Conservation (phyloP, 306 rosid genomes). For the Senna tora region DNA sequence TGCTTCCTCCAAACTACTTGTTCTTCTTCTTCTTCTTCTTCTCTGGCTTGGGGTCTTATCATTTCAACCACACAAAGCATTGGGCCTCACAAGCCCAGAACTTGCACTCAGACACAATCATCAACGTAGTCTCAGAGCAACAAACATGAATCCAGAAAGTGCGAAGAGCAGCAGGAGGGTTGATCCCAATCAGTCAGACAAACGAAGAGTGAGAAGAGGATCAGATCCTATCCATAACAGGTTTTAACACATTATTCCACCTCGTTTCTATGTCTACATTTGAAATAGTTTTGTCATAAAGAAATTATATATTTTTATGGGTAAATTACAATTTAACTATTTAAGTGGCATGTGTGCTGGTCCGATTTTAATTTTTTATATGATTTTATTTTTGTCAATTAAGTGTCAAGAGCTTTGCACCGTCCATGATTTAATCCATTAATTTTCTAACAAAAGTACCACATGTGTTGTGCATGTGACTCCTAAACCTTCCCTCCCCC, state of each 20-base stretch:
- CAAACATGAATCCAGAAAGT: conserved; percentile 43
- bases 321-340: too few species aligned
- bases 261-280: conserved; percentile 35
- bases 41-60: conserved; percentile 63
- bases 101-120: conserved; percentile 49
- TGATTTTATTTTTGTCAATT: too few species aligned
- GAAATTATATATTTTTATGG: too few species aligned
- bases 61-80: conserved; percentile 52
- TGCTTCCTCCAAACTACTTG: conserved; percentile 46
- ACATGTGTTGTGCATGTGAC: too few species aligned
- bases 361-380: too few species aligned
- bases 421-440: too few species aligned
- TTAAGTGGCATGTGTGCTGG: too few species aligned
- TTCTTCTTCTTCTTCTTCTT: conserved; percentile 55
- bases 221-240: conserved; percentile 97
- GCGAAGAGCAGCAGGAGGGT: conserved; percentile 44
- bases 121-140: conserved; percentile 45
- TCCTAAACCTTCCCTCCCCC: too few species aligned
- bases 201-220: conserved; percentile 81
- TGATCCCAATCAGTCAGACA: conserved; percentile 78
- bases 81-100: conserved; percentile 54
- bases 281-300: conserved; percentile 43
- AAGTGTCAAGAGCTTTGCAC: too few species aligned
- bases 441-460: too few species aligned
- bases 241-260: conserved; percentile 42